Evolutionary conservation across 495 filamentous ascomycete species (phyloP).

Genomic region (Sabuloglossum arenarium): DNA sequence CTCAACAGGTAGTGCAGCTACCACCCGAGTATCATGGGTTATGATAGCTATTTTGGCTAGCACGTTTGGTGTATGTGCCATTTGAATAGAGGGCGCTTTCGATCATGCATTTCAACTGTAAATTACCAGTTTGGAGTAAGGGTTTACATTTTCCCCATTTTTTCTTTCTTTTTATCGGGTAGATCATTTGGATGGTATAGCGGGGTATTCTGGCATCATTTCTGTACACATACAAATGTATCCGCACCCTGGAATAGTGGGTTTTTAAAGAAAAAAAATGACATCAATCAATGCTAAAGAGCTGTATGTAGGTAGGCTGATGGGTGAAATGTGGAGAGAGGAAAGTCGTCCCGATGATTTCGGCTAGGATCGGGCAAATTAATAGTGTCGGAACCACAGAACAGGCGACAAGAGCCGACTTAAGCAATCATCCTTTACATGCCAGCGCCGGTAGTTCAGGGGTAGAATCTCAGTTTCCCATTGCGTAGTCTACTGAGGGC

Average conservation of each 20-base stretch:
- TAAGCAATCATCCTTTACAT: not conserved
- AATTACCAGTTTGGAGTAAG: not conserved
- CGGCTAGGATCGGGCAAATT: too few species aligned
- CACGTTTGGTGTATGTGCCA: not conserved
- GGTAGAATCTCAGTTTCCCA: conserved; percentile 8
- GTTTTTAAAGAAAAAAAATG: too few species aligned
- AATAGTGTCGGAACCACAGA: not conserved
- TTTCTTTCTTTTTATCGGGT: not conserved
- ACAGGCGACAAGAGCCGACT: not conserved
- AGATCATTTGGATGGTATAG: too few species aligned
- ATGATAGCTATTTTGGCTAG: not conserved
- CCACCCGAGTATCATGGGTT: not conserved
- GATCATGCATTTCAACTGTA: not conserved
- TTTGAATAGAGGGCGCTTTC: not conserved
- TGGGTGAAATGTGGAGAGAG: too few species aligned
- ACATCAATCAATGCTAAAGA: too few species aligned
- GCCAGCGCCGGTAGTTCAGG: conserved; percentile 6
- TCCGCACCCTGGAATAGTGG: too few species aligned
- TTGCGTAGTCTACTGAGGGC: conserved; percentile 1
- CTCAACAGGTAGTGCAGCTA: not conserved
- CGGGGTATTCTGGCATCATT: too few species aligned
- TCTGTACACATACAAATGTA: too few species aligned
- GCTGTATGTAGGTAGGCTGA: too few species aligned
- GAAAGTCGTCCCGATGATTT: too few species aligned
- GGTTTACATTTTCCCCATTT: not conserved